Conservation (phyloP, 2,329 filamentous ascomycete genomes). For the Fusarium ambrosium region DNA sequence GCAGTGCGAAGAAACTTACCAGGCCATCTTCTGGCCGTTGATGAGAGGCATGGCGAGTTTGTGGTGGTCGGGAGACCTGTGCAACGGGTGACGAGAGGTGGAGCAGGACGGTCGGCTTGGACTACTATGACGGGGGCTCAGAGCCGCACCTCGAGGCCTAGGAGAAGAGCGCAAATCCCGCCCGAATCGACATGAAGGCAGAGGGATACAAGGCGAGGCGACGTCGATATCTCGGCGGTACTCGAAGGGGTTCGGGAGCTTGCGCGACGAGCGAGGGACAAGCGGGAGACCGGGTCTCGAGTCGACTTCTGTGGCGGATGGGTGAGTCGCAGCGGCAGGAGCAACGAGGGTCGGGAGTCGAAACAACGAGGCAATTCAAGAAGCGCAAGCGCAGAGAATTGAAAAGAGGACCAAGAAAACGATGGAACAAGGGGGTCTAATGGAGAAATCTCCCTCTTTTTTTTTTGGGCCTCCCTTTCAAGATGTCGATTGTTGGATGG, state of each 20-base stretch:
- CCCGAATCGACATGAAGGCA: conserved; percentile 37
- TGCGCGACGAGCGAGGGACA: conserved; percentile 26
- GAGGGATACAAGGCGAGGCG: conserved; percentile 6
- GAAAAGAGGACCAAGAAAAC: background rate
- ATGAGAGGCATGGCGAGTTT: conserved; percentile 72
- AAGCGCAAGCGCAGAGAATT: conserved; percentile 5
- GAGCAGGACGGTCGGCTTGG: conserved; percentile 20
- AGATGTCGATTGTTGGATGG: conserved; percentile 16
- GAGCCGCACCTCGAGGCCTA: conserved; percentile 38
- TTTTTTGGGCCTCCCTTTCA: background rate
- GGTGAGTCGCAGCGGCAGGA: background rate
- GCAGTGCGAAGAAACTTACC: conserved; percentile 63
- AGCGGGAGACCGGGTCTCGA: conserved; percentile 7
- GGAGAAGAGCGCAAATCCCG: conserved; percentile 11
- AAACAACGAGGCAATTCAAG: background rate
- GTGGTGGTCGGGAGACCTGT: conserved; percentile 28
- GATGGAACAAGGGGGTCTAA: background rate
- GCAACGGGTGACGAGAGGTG: conserved; percentile 31
- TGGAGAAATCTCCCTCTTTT: background rate
- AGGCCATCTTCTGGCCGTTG: conserved; percentile 80
- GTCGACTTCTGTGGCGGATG: conserved; percentile 18
- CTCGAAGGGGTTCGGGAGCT: conserved; percentile 20
- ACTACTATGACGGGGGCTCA: conserved; percentile 27
- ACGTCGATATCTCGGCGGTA: conserved; percentile 19
- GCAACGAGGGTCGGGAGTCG: conserved; percentile 11